Evolutionary conservation across 345 rosid species (phyloP), one percentile per base, ranked within the genome.

Genomic region (Lepidium sativum): DNA sequence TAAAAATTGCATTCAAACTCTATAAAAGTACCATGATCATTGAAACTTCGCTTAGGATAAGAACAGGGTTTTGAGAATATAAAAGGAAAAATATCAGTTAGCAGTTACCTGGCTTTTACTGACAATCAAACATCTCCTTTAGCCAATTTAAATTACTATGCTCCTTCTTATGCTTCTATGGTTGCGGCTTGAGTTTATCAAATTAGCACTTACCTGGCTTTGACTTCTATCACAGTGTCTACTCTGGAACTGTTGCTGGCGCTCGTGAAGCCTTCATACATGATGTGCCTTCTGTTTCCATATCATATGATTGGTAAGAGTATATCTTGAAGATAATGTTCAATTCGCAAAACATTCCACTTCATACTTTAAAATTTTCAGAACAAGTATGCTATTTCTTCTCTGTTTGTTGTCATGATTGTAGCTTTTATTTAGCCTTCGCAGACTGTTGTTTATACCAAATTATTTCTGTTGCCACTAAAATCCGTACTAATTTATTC

Each of bases 161-260:
- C 32, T 17, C 8, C 20, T 1, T 49, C 25, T 29, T 51, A 52
- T 38, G 34, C 23, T 42, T 61, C 12, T 60, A 17, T 51, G 17
- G 29, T 33, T 16, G 45, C 18, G 50, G 2, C 5, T 25, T 41
- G 53, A 11, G 2, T 42, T 69, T 23, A 21, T 60, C 32, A n/a
- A n/a, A n/a, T n/a, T n/a, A n/a, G n/a, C n/a, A 38, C 58, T 56
- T 29, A 45, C 47, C 66, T 56, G n/a, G 51, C 33, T 55, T 31
- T 54, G 21, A 61, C 47, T 68, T 62, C 39, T 72, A 37, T 66
- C 42, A 72, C 89, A 90, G 97, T 4, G 79, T 86, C 63, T 90
- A 86, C 73, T 90, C 99, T 38, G 97, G 97, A 63, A 90, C 98
- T n/a, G 96, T 92, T 52, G 97, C 95, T 9, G 95, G 98, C 14